Evolutionary conservation across 495 filamentous ascomycete genomes (phyloP).

Genomic region (Penicillium ochrochloron): DNA sequence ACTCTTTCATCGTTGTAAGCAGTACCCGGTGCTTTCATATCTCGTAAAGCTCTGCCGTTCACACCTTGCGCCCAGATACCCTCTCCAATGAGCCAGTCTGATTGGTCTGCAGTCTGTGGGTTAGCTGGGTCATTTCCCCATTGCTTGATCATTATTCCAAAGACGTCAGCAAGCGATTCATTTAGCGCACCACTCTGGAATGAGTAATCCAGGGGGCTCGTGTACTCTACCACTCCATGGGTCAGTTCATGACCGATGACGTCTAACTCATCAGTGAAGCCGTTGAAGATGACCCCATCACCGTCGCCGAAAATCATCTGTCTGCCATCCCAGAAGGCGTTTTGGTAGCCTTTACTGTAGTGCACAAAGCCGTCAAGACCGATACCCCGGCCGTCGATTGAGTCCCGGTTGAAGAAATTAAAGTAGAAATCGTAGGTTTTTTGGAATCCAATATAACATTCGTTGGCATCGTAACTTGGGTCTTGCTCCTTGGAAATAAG

Average conservation of each 20-base stretch:
- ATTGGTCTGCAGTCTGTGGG: conserved; percentile 16
- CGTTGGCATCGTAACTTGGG: too few species aligned
- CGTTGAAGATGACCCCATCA: too few species aligned
- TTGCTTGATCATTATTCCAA: conserved; percentile 60
- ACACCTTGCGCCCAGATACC: conserved; percentile 46
- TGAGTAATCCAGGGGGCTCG: conserved; percentile 2
- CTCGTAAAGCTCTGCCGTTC: conserved; percentile 51
- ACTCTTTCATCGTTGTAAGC: conserved; percentile 51
- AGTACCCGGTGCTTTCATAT: conserved; percentile 55
- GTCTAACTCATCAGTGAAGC: too few species aligned
- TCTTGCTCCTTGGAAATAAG: too few species aligned
- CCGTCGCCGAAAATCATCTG: too few species aligned
- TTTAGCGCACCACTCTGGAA: conserved; percentile 46
- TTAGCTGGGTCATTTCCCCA: conserved; percentile 27
- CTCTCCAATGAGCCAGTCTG: conserved; percentile 59
- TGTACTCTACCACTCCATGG: not conserved
- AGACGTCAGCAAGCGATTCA: conserved; percentile 57
- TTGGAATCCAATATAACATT: too few species aligned
- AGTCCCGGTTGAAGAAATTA: too few species aligned
- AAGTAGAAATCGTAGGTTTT: too few species aligned
- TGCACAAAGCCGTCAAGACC: too few species aligned
- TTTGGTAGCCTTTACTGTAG: too few species aligned
- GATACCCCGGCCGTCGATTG: too few species aligned
- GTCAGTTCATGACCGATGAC: not conserved
- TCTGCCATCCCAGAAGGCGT: too few species aligned